Percentiles rank a stretch among this genome's conserved stretches.
phyloP scores from a whole-genome alignment of 2,329 filamentous ascomycete species.

The Ophiostoma novo-ulmi region DNA sequence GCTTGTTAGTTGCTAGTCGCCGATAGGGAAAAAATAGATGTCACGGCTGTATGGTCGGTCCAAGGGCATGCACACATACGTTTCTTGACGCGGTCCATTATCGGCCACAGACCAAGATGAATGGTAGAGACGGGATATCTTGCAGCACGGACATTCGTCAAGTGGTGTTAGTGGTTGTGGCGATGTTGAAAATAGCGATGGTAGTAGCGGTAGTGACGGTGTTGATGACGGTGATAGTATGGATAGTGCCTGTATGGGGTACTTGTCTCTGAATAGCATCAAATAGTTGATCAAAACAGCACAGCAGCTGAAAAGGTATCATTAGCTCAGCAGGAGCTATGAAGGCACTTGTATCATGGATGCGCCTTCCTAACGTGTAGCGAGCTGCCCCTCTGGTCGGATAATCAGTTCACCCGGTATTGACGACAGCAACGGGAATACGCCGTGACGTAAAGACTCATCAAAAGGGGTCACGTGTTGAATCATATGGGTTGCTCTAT shows the following conservation, averaged over 20 bases:
- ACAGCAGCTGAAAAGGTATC: not conserved
- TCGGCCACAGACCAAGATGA: conserved; percentile 35
- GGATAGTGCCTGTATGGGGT: not conserved
- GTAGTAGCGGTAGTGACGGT: not conserved
- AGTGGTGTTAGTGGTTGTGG: not conserved
- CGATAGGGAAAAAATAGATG: not conserved
- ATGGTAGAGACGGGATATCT: conserved; percentile 7
- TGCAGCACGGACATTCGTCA: conserved; percentile 18
- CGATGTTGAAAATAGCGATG: not conserved
- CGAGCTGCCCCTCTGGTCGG: not conserved
- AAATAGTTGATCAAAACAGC: not conserved
- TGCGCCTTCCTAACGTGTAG: not conserved
- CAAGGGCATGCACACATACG: conserved; percentile 41
- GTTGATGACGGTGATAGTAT: not conserved
- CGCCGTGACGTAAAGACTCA: not conserved
- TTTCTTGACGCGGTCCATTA: conserved; percentile 62
- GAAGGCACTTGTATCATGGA: not conserved
- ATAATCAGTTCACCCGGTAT: not conserved
- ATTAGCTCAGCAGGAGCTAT: not conserved
- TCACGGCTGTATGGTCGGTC: not conserved
- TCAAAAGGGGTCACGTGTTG: not conserved
- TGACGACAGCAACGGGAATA: not conserved
- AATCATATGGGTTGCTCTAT: not conserved
- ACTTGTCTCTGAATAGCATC: not conserved
- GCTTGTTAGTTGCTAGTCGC: conserved; percentile 29